Percentiles rank a stretch among this genome's conserved stretches.
phyloP scores from a whole-genome alignment of 257 asterid genomes.

The Catharanthus roseus region DNA sequence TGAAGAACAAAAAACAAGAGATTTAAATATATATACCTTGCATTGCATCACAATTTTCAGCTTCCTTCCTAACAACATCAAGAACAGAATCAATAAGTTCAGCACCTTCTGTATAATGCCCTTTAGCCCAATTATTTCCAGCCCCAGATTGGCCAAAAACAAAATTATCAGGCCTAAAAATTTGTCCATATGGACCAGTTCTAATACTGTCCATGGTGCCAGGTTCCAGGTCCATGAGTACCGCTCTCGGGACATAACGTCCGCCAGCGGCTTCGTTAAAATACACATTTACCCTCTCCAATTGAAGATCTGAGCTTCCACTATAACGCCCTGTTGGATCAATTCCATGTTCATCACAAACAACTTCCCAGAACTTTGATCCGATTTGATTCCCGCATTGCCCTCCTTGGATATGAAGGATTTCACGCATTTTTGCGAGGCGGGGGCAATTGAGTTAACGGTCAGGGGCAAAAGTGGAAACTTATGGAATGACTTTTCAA shows the following conservation, averaged over 20 bases:
- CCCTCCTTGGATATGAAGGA: constrained; percentile 11
- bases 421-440: background rate
- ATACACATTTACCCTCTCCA: constrained; percentile 15
- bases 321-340: constrained; percentile 7
- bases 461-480: constrained; percentile 6
- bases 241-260: constrained; percentile 7
- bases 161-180: constrained; percentile 14
- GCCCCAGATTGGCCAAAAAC: constrained; percentile 12
- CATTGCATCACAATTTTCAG: constrained; percentile 4
- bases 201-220: constrained; percentile 13
- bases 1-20: background rate
- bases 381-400: constrained; percentile 16
- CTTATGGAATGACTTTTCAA: background rate
- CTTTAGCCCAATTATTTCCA: constrained; percentile 14
- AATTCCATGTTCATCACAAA: constrained; percentile 13
- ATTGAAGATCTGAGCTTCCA: constrained; percentile 7
- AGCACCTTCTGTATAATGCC: constrained; percentile 13
- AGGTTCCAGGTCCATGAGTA: constrained; percentile 15
- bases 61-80: constrained; percentile 14
- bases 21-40: constrained; percentile 1
- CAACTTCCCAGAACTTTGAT: constrained; percentile 13
- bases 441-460: background rate
- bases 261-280: constrained; percentile 8
- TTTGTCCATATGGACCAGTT: constrained; percentile 6
- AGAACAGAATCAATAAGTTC: constrained; percentile 13